Evolutionary conservation across 2,329 filamentous ascomycete genomes (phyloP), one percentile per base, ranked within the genome.

Genomic region (Hypoxylon sp.): DNA sequence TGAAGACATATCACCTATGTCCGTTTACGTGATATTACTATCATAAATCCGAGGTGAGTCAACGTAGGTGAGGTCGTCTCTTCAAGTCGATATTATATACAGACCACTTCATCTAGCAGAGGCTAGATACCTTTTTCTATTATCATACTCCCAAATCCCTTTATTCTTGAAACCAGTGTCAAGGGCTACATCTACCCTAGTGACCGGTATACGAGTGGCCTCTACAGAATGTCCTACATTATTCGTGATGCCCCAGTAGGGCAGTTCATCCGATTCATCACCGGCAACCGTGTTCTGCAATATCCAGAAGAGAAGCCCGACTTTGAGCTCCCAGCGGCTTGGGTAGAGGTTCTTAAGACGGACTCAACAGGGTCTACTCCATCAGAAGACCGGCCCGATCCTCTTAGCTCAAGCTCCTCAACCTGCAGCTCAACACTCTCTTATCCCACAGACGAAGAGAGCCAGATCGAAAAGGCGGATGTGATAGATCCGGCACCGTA

Each of bases 161-260:
- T 50, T 25, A 30, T 27, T 27, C 21, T 21, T 19, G 16, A 8
- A 12, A 34, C 11, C 19, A 7, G 21, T 45, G 34, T 32, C 43
- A 16, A 45, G n/a, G n/a, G n/a, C n/a, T n/a, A n/a, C n/a, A n/a
- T n/a, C n/a, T n/a, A n/a, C n/a, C n/a, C n/a, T n/a, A n/a, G n/a
- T n/a, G n/a, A n/a, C n/a, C n/a, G n/a, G n/a, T n/a, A n/a, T n/a
- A n/a, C n/a, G n/a, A 34, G 43, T 54, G 19, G n/a, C 30, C 21
- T 51, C 21, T 4, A 37, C 9, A 62, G 30, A 8, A 71, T 71
- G 69, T 69, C 67, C 3, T 30, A 50, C 21, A 39, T 72, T 21
- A 60, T 75, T 52, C 67, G 71, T 41, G 74, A 74, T 39, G 69
- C 74, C 41, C 70, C 74, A 19, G 37, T 76, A 23, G 77, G 77